Evolutionary conservation across 73 alveolate genomes (phyloP), one percentile per base, ranked within the genome.

Genomic region (Paramecium pentaurelia): DNA sequence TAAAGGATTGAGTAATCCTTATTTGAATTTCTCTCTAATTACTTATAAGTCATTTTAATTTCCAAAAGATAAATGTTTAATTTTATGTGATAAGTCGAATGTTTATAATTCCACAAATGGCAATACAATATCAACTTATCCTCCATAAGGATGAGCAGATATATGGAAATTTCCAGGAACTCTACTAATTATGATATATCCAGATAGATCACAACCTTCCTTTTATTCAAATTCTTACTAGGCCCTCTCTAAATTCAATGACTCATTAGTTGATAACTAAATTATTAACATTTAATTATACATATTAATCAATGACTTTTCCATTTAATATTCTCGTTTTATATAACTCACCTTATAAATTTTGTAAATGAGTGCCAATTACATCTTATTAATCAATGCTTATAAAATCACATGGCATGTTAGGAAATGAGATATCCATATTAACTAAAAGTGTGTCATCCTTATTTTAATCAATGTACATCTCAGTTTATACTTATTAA

Each of bases 401-500:
- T 44, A 98, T 80, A 27, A 99, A 90, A 80, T 96, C 99, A 92
- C 99, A 99, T 9, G 99, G 99, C 93, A 97, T 95, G 58, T 95
- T 93, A 49, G 97, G 96, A 88, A 98, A 93, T 37, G 89, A 95
- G 6, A 98, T 95, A 92, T 98, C 99, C 14, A 98, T 30, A 89
- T 98, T 97, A 64, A 98, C 96, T 71, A 97, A 38, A 77, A 95
- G 93, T 44, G 96, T 97, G 20, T 96, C 97, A 18, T 96, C 98
- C 73, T 97, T 94, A 28, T 90, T 92, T 30, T 86, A 92, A 71
- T 97, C 99, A 22, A 95, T 95, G 45, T 95, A 93, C 98, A 97
- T 96, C 68, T 94, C 94, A 7, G 98, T 92, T 30, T 94, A 60
- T n/a, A 96, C 95, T 71, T 91, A 92, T 58, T 95, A 88, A 45